Base-by-base conservation (phyloP, 106 monocot genomes). In the Ottelia alismoides region DNA sequence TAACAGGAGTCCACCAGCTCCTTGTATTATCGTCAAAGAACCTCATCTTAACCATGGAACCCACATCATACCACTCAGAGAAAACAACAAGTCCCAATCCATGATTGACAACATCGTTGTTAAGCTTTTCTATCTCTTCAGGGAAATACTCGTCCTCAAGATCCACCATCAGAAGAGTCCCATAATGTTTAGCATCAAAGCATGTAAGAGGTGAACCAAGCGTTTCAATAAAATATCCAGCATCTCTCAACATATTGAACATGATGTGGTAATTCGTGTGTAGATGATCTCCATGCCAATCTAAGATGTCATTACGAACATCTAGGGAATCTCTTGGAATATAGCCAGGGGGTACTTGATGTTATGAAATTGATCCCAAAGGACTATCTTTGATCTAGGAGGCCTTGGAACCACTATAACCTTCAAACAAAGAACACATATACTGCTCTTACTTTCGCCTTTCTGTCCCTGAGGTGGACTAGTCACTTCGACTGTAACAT, bases 1-100 rank as follows among this genome's bases (percentile, higher is more conserved):
- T 98, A 44, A 98, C 75, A 5, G 98, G 98, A 47, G 98, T 90
- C 98, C 98, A 98, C 98, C 98, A 98, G 65, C 98, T 98, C 22
- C 90, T 68, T 1, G 98, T 98, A 65, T 98, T 98, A 31, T 98
- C 98, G 70, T 98, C 98, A 71, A 98, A 98, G 70, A 98, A 98
- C 49, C 69, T 79, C 98, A 98, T 98, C 68, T 83, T 98, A 6
- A 85, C 80, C 98, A 98, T 98, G 11, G 89, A 84, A 32, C 85
- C 82, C 0, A 85, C 74, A 70, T 98, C 78, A 62, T 98, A 98
- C 98, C 98, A 98, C 55, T 98, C 98, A 11, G 90, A 79, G 72
- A 98, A 98, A 5, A 98, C 75, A 45, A 62, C 72, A 47, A 98
- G 64, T 12, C 98, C 98, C 16, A 98, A 49, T 9, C 89, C 98